Percentiles rank a stretch among this genome's conserved stretches.
phyloP scores from a whole-genome alignment of 768 basidiomycete genomes.

The Phallus indusiatus region DNA sequence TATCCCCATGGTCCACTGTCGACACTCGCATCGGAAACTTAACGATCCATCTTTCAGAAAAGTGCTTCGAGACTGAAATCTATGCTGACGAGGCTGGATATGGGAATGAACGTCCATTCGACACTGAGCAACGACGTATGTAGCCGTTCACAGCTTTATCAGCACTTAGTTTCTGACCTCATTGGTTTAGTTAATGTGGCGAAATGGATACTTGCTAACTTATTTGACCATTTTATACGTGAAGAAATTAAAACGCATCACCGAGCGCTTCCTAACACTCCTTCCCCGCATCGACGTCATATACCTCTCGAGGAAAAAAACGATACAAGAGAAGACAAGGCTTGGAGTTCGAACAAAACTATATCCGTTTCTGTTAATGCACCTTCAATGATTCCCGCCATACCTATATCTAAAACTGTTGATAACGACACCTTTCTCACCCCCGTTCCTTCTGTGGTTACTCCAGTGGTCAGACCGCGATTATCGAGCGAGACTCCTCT shows the following conservation, averaged over 20 bases:
- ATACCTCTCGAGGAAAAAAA: slow-evolving; percentile 14
- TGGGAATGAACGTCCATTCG: slow-evolving; percentile 45
- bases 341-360: slow-evolving; percentile 7
- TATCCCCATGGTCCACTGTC: slow-evolving; percentile 74
- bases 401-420: slow-evolving; percentile 37
- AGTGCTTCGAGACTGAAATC: slow-evolving; percentile 89
- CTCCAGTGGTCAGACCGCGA: slow-evolving; percentile 32
- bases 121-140: slow-evolving; percentile 76
- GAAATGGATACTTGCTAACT: slow-evolving; percentile 81
- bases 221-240: slow-evolving; percentile 70
- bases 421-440: slow-evolving; percentile 12
- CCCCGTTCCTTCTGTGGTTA: slow-evolving; percentile 41
- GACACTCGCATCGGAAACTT: slow-evolving; percentile 88
- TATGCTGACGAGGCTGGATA: slow-evolving; percentile 89
- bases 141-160: slow-evolving; percentile 14
- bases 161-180: not conserved
- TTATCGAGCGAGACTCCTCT: slow-evolving; percentile 32
- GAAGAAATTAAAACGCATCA: slow-evolving; percentile 45
- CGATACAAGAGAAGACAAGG: not conserved
- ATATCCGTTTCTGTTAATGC: slow-evolving; percentile 48
- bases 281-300: slow-evolving; percentile 6
- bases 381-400: slow-evolving; percentile 55
- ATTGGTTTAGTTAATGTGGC: slow-evolving; percentile 69
- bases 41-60: slow-evolving; percentile 78
- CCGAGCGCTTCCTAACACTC: slow-evolving; percentile 11